Conservation (phyloP, 2,329 filamentous ascomycete species). For the Claviceps capensis region DNA sequence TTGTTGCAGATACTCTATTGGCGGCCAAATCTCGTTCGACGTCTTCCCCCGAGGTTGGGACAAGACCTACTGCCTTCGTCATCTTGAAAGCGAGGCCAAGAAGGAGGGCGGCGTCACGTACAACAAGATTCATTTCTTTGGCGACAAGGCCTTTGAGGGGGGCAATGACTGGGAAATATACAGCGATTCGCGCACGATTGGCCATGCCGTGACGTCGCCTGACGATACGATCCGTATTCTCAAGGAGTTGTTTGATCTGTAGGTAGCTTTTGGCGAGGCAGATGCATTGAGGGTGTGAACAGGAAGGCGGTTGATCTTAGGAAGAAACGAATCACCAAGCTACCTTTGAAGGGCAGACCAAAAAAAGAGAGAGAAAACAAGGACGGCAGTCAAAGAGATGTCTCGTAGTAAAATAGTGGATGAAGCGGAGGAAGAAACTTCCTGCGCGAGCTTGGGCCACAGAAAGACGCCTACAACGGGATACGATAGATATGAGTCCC, state of each 20-base stretch:
- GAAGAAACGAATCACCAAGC: no score
- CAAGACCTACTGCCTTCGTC: conserved; percentile 90
- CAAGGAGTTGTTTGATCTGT: conserved; percentile 67
- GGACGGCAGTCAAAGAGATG: not conserved
- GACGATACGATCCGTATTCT: conserved; percentile 71
- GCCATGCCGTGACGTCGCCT: conserved; percentile 70
- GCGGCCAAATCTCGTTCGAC: conserved; percentile 96
- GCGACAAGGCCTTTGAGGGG: conserved; percentile 83
- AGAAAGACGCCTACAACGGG: no score
- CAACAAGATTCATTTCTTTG: conserved; percentile 91
- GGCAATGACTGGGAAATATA: conserved; percentile 97
- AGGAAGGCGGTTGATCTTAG: not conserved
- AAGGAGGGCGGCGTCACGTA: conserved; percentile 59
- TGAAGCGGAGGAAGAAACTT: no score
- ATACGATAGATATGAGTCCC: no score
- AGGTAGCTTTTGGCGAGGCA: conserved; percentile 3
- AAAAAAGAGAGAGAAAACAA: not conserved
- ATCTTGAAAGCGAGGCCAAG: conserved; percentile 69
- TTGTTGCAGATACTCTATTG: conserved; percentile 64
- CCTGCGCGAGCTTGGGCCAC: no score
- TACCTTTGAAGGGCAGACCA: no score
- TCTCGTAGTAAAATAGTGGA: no score
- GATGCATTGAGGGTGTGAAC: not conserved
- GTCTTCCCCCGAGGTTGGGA: conserved; percentile 97
- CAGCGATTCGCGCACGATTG: conserved; percentile 63